Conservation (phyloP, 768 basidiomycete genomes). For the Lentinula lateritia region DNA sequence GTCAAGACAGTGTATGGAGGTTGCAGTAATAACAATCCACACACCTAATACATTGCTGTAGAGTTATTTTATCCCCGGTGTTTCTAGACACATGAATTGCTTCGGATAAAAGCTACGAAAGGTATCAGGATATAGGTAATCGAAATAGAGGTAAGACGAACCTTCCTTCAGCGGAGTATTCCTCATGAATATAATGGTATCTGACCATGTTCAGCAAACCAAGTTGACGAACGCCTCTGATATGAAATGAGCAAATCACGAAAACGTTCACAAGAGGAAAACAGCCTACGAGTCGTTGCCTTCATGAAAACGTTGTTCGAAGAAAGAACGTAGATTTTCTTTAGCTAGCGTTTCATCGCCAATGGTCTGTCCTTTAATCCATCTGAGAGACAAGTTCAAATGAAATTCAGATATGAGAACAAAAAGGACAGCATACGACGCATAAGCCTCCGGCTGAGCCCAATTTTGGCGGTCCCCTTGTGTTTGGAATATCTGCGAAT, state of each 20-base stretch:
- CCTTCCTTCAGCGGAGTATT: slow-evolving; percentile 65
- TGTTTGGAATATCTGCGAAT: slow-evolving; percentile 55
- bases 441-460: slow-evolving; percentile 57
- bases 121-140: background rate
- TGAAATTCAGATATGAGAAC: background rate
- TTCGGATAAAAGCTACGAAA: slow-evolving; percentile 59
- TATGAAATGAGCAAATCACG: background rate
- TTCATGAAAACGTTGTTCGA: slow-evolving; percentile 82
- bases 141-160: slow-evolving; percentile 17
- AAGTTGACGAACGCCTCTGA: slow-evolving; percentile 73
- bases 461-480: slow-evolving; percentile 60
- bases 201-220: slow-evolving; percentile 73
- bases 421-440: slow-evolving; percentile 37
- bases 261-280: background rate
- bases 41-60: slow-evolving; percentile 79
- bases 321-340: slow-evolving; percentile 72
- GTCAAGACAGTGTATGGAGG: background rate
- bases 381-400: slow-evolving; percentile 34
- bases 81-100: slow-evolving; percentile 76
- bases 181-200: slow-evolving; percentile 69
- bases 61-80: slow-evolving; percentile 60
- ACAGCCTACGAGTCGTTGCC: slow-evolving; percentile 69
- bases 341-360: slow-evolving; percentile 68
- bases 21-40: slow-evolving; percentile 2
- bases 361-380: slow-evolving; percentile 55